phyloP scores from a whole-genome alignment of 2,329 filamentous ascomycete species.

The Plectosphaerella sp. region DNA sequence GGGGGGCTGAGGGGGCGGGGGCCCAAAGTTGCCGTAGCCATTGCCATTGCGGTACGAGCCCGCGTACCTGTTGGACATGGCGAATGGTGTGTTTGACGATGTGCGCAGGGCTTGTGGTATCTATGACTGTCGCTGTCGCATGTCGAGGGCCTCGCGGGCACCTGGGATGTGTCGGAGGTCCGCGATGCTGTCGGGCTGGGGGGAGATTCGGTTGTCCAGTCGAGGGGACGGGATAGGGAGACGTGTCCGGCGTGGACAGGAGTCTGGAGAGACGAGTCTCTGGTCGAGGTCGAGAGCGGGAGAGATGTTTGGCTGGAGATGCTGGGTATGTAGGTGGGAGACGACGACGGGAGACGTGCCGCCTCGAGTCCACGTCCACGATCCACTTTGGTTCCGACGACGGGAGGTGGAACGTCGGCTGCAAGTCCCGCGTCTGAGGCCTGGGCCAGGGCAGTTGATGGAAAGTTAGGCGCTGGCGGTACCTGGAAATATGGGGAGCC shows the following conservation, averaged over 20 bases:
- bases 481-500: too few relatives aligned
- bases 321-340: neutral
- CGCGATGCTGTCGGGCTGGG: neutral
- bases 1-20: neutral
- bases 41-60: conserved; percentile 36
- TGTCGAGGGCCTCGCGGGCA: conserved; percentile 4
- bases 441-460: too few relatives aligned
- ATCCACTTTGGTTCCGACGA: too few relatives aligned
- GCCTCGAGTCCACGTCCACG: too few relatives aligned
- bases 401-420: too few relatives aligned
- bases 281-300: too few relatives aligned
- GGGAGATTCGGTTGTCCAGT: neutral
- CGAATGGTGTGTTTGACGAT: conserved; percentile 5
- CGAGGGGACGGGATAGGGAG: neutral
- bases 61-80: conserved; percentile 14
- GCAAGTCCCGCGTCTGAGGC: too few relatives aligned
- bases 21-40: conserved; percentile 33
- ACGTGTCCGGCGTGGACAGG: neutral
- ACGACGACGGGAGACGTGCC: neutral
- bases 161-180: neutral
- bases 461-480: too few relatives aligned
- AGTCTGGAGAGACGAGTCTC: too few relatives aligned
- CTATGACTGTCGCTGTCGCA: conserved; percentile 4
- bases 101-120: conserved; percentile 5
- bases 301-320: neutral